phyloP scores from a whole-genome alignment of 495 filamentous ascomycete genomes.

The Neurospora sp. region DNA sequence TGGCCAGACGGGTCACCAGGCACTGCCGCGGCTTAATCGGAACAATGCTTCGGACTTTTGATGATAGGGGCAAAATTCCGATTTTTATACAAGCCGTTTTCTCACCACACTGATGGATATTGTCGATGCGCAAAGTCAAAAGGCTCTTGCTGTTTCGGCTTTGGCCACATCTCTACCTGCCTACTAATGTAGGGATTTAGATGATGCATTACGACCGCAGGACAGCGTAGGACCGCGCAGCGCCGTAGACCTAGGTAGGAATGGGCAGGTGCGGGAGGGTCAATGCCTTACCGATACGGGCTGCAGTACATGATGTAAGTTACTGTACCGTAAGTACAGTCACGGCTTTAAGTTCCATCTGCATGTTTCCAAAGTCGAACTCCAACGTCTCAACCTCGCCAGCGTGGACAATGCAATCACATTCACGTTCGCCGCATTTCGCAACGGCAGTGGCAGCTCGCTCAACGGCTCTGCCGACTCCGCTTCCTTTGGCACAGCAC shows the following conservation, averaged over 20 bases:
- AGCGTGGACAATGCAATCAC: background rate
- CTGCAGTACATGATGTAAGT: background rate
- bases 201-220: background rate
- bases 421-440: background rate
- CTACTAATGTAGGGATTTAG: background rate
- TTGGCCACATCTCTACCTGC: background rate
- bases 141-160: background rate
- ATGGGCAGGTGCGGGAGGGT: background rate
- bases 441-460: background rate
- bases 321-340: background rate
- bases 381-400: background rate
- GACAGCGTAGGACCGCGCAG: background rate
- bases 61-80: background rate
- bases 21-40: background rate
- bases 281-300: background rate
- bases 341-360: background rate
- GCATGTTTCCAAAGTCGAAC: background rate
- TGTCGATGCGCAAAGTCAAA: background rate
- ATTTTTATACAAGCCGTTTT: background rate
- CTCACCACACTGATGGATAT: background rate
- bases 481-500: background rate
- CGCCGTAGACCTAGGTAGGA: background rate
- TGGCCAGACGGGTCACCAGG: background rate
- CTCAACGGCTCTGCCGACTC: background rate
- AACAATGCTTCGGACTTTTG: background rate